These are phyloP conservation scores for Tulasnella calospora DNA, from an alignment of 768 basidiomycete species.

Conservation along the genomic window DNA sequence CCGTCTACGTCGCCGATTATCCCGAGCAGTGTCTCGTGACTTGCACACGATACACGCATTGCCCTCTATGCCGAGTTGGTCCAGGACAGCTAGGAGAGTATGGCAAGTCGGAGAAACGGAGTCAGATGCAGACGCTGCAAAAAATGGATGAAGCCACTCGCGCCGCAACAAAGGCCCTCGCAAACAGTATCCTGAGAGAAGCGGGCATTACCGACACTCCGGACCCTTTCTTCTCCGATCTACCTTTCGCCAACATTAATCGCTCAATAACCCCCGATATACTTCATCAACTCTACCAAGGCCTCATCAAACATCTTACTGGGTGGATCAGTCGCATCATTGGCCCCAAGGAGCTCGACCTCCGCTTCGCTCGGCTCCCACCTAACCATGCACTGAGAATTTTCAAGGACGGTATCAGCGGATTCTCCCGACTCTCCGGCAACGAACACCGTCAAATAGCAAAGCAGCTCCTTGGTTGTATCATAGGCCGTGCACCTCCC, in stretches of 20 bases:
- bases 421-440: background rate
- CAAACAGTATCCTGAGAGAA: constrained; percentile 31
- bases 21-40: constrained; percentile 29
- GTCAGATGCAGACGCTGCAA: constrained; percentile 39
- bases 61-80: constrained; percentile 24
- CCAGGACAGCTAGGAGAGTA: background rate
- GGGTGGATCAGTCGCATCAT: background rate
- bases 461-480: constrained; percentile 23
- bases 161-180: constrained; percentile 34
- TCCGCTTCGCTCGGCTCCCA: background rate
- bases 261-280: background rate
- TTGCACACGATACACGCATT: constrained; percentile 20
- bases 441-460: background rate
- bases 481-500: background rate
- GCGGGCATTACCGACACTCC: constrained; percentile 29
- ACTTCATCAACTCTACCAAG: background rate
- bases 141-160: constrained; percentile 36
- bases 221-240: background rate
- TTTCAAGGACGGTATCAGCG: background rate
- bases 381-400: background rate
- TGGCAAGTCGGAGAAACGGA: constrained; percentile 36
- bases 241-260: background rate
- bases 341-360: background rate
- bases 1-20: constrained; percentile 31
- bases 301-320: constrained; percentile 31